Conservation (phyloP, 2,329 filamentous ascomycete species). For the Drechslerella stenobrocha region DNA sequence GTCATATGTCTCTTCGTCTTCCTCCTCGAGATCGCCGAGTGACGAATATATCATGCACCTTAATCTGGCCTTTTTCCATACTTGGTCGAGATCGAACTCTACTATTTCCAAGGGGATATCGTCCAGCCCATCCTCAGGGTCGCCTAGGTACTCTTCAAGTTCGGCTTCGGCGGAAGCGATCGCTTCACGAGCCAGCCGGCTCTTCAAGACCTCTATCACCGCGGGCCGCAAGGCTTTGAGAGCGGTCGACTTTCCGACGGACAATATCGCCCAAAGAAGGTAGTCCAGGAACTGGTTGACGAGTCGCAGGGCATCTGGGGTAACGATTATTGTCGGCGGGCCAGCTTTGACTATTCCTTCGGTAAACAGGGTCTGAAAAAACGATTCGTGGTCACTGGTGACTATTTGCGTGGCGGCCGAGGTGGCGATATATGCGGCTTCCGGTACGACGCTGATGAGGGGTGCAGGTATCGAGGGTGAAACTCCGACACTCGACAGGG, state of each 20-base stretch:
- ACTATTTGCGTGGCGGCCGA: conserved; percentile 90
- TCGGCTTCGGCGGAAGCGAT: conserved; percentile 83
- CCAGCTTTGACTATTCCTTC: conserved; percentile 71
- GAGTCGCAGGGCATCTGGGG: conserved; percentile 69
- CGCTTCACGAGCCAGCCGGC: conserved; percentile 81
- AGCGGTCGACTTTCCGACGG: conserved; percentile 72
- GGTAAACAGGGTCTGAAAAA: conserved; percentile 70
- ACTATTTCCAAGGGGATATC: conserved; percentile 56
- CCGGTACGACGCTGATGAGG: conserved; percentile 70
- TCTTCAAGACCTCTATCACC: conserved; percentile 82
- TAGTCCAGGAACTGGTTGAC: conserved; percentile 94
- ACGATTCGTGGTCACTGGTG: conserved; percentile 80
- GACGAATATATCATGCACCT: conserved; percentile 99
- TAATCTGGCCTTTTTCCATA: conserved; percentile 90
- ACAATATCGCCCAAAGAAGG: conserved; percentile 86
- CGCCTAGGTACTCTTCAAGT: conserved; percentile 82
- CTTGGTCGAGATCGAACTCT: conserved; percentile 85
- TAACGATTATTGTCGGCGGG: conserved; percentile 48
- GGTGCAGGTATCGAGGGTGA: conserved; percentile 58
- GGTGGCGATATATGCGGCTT: conserved; percentile 82
- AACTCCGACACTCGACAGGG: conserved; percentile 19
- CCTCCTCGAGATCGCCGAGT: conserved; percentile 93
- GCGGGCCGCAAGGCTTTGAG: conserved; percentile 70
- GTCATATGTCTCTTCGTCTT: conserved; percentile 89
- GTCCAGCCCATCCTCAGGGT: conserved; percentile 67